Conservation (phyloP, 192 early-diverging fungal genomes). For the Glomus cerebriforme region DNA sequence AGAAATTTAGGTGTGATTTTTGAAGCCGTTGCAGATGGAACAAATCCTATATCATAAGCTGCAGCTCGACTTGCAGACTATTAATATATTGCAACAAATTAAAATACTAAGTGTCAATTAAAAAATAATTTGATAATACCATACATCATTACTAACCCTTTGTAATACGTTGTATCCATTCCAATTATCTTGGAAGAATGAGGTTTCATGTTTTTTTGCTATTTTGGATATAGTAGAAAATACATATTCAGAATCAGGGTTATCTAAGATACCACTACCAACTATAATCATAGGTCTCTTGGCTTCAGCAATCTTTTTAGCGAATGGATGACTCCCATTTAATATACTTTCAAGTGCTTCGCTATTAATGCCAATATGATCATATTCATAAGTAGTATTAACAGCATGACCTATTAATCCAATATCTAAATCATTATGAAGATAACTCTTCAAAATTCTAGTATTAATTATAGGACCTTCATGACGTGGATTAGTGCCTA, state of each 20-base stretch:
- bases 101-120: slow-evolving; percentile 6
- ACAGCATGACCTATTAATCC: slow-evolving; percentile 78
- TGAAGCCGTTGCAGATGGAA: slow-evolving; percentile 52
- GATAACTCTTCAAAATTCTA: slow-evolving; percentile 91
- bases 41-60: slow-evolving; percentile 89
- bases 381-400: slow-evolving; percentile 90
- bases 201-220: slow-evolving; percentile 64
- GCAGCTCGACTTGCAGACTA: slow-evolving; percentile 85
- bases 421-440: slow-evolving; percentile 78
- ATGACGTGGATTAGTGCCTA: slow-evolving; percentile 95
- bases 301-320: slow-evolving; percentile 72
- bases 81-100: neutral
- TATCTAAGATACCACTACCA: slow-evolving; percentile 78
- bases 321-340: slow-evolving; percentile 71
- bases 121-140: no score
- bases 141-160: slow-evolving; percentile 70
- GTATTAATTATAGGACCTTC: slow-evolving; percentile 97
- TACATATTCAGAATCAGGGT: slow-evolving; percentile 71
- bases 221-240: slow-evolving; percentile 77
- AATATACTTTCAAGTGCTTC: slow-evolving; percentile 70
- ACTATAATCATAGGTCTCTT: slow-evolving; percentile 92
- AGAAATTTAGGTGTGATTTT: slow-evolving; percentile 63
- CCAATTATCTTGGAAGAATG: slow-evolving; percentile 76
- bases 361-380: slow-evolving; percentile 72
- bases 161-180: slow-evolving; percentile 94